Percentiles rank a stretch among this genome's conserved stretches.
These are phyloP conservation scores for Botrytis byssoidea DNA, from an alignment of 2,329 filamentous ascomycete genomes.

Conservation along the genomic window DNA sequence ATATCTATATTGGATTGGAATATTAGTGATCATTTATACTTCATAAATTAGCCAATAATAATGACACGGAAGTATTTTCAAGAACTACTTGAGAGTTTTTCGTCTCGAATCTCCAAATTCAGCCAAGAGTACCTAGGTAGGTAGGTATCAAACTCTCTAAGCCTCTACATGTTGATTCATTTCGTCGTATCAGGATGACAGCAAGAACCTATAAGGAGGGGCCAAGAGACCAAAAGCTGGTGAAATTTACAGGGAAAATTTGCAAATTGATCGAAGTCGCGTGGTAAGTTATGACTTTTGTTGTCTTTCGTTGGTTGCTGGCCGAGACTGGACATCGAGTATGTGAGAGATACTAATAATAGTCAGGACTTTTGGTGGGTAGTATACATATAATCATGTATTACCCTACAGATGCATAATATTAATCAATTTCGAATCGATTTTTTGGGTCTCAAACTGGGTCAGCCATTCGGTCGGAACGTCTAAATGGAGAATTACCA, in stretches of 20 bases:
- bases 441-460: conserved; percentile 8
- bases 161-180: background rate
- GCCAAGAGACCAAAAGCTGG: background rate
- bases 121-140: background rate
- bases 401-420: background rate
- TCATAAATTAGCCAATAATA: background rate
- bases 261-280: background rate
- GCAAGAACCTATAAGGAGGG: background rate
- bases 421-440: background rate
- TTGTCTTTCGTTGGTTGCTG: background rate
- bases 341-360: conserved; percentile 10
- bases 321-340: background rate
- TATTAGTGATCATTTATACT: background rate
- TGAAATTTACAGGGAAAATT: conserved; percentile 12
- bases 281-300: background rate
- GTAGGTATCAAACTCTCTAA: background rate
- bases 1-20: background rate
- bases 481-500: conserved; percentile 6
- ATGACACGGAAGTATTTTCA: background rate
- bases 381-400: background rate
- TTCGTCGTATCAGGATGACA: conserved; percentile 1
- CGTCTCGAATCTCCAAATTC: background rate
- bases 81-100: background rate
- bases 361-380: background rate
- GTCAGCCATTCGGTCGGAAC: conserved; percentile 16